phyloP scores from a whole-genome alignment of 1,139 yeast genomes.

The Candida sanyaensis region DNA sequence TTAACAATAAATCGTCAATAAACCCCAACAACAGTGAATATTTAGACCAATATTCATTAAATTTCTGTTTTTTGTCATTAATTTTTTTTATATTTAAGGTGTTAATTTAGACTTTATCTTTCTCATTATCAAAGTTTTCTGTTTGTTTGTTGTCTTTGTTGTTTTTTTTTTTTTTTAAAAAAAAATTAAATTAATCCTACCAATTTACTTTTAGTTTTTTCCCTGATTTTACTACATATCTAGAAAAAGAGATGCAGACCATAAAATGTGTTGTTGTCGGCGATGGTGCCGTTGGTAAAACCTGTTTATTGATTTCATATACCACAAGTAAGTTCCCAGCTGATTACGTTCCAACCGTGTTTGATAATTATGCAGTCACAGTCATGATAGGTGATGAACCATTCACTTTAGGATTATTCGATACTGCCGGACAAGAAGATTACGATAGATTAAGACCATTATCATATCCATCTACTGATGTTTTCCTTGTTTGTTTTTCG shows the following conservation, averaged over 20 bases:
- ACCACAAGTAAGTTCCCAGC: constrained; percentile 94
- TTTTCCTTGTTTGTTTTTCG: constrained; percentile 84
- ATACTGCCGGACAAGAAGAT: constrained; percentile 97
- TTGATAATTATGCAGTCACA: constrained; percentile 86
- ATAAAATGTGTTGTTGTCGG: constrained; percentile 97
- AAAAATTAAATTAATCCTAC: too few relatives aligned
- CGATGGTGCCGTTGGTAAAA: constrained; percentile 96
- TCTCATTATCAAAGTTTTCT: background rate
- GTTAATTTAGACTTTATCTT: background rate
- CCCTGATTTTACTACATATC: background rate
- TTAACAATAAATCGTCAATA: too few relatives aligned
- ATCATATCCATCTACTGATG: constrained; percentile 91
- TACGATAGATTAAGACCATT: constrained; percentile 89
- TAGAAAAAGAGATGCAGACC: constrained; percentile 59
- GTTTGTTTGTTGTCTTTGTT: background rate
- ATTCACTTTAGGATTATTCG: constrained; percentile 87
- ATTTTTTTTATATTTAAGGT: background rate
- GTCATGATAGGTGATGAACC: constrained; percentile 83
- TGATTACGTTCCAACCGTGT: constrained; percentile 93
- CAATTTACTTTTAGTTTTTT: too few relatives aligned
- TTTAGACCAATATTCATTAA: background rate
- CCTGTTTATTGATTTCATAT: constrained; percentile 84
- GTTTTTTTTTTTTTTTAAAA: background rate
- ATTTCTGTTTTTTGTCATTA: background rate
- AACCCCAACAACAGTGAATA: background rate